Conservation (phyloP, 257 asterid species). For the Solanum bulbocastanum region DNA sequence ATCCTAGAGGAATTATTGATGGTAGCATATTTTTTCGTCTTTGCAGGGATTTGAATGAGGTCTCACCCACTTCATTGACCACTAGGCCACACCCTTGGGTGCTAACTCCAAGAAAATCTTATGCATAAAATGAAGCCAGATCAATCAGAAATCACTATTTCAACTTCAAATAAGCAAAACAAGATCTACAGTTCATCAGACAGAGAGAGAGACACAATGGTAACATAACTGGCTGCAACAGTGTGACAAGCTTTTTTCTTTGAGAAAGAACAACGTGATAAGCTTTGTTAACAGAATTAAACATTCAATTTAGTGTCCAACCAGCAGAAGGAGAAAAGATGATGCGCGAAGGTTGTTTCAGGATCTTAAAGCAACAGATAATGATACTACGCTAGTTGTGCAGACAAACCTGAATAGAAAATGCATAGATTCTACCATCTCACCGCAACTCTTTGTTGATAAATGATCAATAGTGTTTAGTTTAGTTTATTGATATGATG, state of each 20-base stretch:
- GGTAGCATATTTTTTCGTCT: neutral
- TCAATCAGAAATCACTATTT: neutral
- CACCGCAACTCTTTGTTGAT: no score
- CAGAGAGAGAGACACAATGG: neutral
- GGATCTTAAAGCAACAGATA: neutral
- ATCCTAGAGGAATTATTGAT: neutral
- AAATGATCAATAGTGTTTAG: no score
- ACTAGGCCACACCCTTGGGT: no score
- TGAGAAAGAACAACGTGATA: neutral
- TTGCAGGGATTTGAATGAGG: no score
- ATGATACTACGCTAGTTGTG: neutral
- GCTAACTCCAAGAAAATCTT: neutral
- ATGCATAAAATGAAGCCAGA: neutral
- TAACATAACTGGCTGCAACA: neutral
- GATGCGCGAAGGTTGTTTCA: neutral
- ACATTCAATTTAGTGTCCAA: neutral
- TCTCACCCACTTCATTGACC: no score
- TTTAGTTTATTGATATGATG: no score
- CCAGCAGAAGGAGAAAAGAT: neutral
- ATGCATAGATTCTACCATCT: constrained; percentile 15
- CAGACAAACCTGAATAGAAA: constrained; percentile 73
- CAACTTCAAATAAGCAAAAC: neutral
- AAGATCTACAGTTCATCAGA: neutral
- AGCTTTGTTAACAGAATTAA: neutral
- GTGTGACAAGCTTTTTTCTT: neutral